phyloP scores from a whole-genome alignment of 768 basidiomycete genomes.

The Austroboletus festivus region DNA sequence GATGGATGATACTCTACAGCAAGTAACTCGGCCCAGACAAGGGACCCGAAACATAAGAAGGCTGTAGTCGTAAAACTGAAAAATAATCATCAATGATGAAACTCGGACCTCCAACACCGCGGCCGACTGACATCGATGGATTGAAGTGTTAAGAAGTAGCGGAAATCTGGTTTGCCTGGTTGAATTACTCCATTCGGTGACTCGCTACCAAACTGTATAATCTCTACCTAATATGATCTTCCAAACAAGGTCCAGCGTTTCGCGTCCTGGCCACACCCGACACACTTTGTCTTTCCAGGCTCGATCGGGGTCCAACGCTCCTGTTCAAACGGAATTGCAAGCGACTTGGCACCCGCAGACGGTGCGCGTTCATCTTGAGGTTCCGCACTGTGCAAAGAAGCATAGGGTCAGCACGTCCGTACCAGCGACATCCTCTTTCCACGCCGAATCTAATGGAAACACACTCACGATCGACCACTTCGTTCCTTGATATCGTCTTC shows the following conservation, averaged over 20 bases:
- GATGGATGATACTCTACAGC: no score
- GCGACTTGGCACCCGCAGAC: slow-evolving; percentile 94
- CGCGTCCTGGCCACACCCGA: slow-evolving; percentile 81
- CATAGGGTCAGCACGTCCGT: background rate
- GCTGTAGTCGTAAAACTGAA: no score
- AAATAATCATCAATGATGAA: no score
- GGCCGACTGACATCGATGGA: no score
- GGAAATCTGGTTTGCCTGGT: no score
- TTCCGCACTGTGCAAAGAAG: slow-evolving; percentile 54
- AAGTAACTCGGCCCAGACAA: no score
- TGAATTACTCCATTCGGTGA: no score
- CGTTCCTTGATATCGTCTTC: slow-evolving; percentile 99
- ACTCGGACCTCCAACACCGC: no score
- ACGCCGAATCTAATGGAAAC: no score
- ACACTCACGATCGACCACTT: slow-evolving; percentile 71
- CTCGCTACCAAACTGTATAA: slow-evolving; percentile 1
- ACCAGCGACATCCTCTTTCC: background rate
- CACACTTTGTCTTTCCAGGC: slow-evolving; percentile 83
- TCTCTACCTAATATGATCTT: slow-evolving; percentile 59
- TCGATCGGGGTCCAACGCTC: slow-evolving; percentile 75
- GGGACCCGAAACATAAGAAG: no score
- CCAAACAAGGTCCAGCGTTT: slow-evolving; percentile 99
- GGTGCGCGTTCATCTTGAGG: slow-evolving; percentile 93
- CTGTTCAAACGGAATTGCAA: slow-evolving; percentile 96
- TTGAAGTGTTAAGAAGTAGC: no score